Base-by-base conservation (phyloP, 768 basidiomycete genomes). In the Suillus weaverae region DNA sequence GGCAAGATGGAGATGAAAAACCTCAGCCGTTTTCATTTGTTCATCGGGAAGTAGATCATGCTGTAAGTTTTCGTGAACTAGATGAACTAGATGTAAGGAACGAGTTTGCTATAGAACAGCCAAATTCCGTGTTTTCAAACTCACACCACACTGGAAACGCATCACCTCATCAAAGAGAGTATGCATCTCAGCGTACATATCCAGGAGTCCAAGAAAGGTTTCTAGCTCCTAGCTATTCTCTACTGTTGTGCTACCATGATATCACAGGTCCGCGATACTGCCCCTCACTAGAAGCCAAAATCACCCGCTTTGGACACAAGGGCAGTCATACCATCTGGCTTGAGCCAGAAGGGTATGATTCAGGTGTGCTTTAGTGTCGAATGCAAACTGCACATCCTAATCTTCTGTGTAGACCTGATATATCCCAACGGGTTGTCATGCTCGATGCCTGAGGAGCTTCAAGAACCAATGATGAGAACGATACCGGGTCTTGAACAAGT, bases 341-440 rank as follows among this genome's bases (percentile, higher is more conserved):
- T 4, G 95, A 97, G 72, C 95, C 94, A 0, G 95, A 97, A 72
- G 95, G 95, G 0, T 95, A 93, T 64, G 91, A 94, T 70, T 92
- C 94, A 18, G 88, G 94, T 92, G 48, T 36, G 72, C 5, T n/a
- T n/a, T 5, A 8, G 41, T 18, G 5, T 60, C 26, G 33, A 16
- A 38, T 41, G 14, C 7, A 6, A 18, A 14, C 48, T 35, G 41
- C 32, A 41, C 13, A 26, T 38, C 60, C 65, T 62, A 32, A 60
- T 22, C 13, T 67, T 32, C 50, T 39, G 50, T 30, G 14, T 63
- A 93, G 94, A 94, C 64, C 73, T 96, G 16, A 89, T 96, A 62
- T 97, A 97, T 70, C 95, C 95, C 1, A 94, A 94, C 65, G 95
- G 95, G 0, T 83, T 97, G 18, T 95, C 94, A 2, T 91, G 90